Conservation (phyloP, 1,284 basidiomycete genomes). For the Puccinia coronata region DNA sequence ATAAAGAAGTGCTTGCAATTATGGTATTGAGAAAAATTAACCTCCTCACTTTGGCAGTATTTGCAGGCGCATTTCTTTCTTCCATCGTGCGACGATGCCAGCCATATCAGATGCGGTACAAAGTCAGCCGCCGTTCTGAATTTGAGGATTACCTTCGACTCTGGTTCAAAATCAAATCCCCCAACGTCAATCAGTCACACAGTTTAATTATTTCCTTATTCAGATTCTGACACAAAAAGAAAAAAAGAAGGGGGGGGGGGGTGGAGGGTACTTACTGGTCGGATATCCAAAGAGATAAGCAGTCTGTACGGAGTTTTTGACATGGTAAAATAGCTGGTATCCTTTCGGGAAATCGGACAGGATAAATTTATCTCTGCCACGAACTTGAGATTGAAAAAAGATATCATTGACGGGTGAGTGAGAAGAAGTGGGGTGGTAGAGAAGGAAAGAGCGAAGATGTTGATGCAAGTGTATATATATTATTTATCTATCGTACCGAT, state of each 20-base stretch:
- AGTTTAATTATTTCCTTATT: too few relatives aligned
- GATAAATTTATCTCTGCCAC: constrained; percentile 25
- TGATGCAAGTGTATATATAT: too few relatives aligned
- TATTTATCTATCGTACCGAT: too few relatives aligned
- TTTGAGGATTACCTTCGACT: constrained; percentile 3
- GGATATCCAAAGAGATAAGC: constrained; percentile 33
- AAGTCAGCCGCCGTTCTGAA: constrained; percentile 42
- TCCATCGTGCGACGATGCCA: neutral
- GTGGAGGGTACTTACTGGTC: neutral
- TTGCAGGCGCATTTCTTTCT: constrained; percentile 17
- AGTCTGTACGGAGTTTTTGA: constrained; percentile 10
- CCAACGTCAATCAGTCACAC: too few relatives aligned
- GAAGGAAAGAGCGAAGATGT: neutral
- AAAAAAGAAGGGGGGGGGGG: neutral
- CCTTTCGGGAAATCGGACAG: constrained; percentile 30
- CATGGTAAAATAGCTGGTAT: constrained; percentile 45
- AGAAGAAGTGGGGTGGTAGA: neutral
- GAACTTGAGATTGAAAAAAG: neutral
- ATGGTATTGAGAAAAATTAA: neutral
- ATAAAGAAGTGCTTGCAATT: neutral
- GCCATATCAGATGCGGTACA: constrained; percentile 42
- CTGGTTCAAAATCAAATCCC: constrained; percentile 17
- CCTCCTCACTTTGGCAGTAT: constrained; percentile 22
- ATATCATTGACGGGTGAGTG: neutral
- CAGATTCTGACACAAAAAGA: too few relatives aligned